Evolutionary conservation across 805 yeast genomes (phyloP).

Genomic region (Limtongia smithiae): DNA sequence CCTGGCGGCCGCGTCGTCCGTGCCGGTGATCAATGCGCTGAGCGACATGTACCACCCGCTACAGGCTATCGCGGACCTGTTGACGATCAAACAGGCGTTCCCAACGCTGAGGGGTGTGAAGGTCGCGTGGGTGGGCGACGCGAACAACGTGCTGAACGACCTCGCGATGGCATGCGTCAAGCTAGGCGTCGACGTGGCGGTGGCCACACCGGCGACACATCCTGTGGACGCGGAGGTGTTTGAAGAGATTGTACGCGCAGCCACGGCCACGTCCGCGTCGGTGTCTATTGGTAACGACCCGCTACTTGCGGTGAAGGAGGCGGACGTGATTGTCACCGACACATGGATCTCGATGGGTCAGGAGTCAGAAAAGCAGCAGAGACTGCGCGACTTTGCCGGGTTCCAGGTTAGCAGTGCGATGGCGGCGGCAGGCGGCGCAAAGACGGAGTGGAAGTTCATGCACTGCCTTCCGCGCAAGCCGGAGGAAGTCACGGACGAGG

Average conservation of each 20-base stretch:
- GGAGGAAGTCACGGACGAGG: conserved; percentile 92
- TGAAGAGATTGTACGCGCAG: conserved; percentile 46
- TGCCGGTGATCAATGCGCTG: conserved; percentile 88
- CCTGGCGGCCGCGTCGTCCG: conserved; percentile 71
- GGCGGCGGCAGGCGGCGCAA: conserved; percentile 56
- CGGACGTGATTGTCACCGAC: conserved; percentile 87
- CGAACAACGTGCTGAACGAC: conserved; percentile 94
- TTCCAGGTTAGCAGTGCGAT: conserved; percentile 76
- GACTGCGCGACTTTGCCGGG: conserved; percentile 77
- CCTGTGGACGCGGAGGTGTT: conserved; percentile 57
- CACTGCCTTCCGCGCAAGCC: conserved; percentile 95
- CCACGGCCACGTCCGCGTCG: conserved; percentile 24
- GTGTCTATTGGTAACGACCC: conserved; percentile 71
- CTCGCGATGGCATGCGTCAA: conserved; percentile 82
- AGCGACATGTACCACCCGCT: conserved; percentile 93
- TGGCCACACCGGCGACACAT: conserved; percentile 80
- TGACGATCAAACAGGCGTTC: conserved; percentile 80
- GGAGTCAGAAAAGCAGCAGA: conserved; percentile 69
- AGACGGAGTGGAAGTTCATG: conserved; percentile 81
- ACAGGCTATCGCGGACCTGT: conserved; percentile 88
- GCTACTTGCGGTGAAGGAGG: conserved; percentile 61
- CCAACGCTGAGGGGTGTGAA: conserved; percentile 53
- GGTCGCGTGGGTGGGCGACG: conserved; percentile 94
- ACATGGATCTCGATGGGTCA: conserved; percentile 99
- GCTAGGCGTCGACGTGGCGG: conserved; percentile 73